Evolutionary conservation across 352 stramenopile genomes (phyloP).

Genomic region (Labyrinthula sp.): DNA sequence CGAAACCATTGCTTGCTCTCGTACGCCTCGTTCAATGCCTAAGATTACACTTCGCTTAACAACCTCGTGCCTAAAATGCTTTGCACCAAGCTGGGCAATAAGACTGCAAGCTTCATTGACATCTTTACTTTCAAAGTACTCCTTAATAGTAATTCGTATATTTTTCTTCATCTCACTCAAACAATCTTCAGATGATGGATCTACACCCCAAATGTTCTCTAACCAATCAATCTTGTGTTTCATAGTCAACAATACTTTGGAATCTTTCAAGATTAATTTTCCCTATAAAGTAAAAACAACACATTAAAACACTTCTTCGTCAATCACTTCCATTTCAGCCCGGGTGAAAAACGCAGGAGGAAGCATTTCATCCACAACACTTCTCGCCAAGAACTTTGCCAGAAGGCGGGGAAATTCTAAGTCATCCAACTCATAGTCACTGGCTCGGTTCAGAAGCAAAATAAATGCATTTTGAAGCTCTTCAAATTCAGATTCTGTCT

Average conservation of each 20-base stretch:
- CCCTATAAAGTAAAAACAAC: too few relatives aligned
- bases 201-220: conserved; percentile 81
- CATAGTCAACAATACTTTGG: conserved; percentile 80
- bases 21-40: conserved; percentile 18
- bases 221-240: conserved; percentile 80
- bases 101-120: conserved; percentile 19
- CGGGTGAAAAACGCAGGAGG: conserved; percentile 88
- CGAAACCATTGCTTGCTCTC: conserved; percentile 27
- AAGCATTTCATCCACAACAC: conserved; percentile 92
- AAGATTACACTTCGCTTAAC: conserved; percentile 29
- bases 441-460: conserved; percentile 72
- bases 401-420: conserved; percentile 44
- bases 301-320: conserved; percentile 39
- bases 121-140: conserved; percentile 28
- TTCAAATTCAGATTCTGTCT: too few relatives aligned
- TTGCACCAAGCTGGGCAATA: conserved; percentile 10
- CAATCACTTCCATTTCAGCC: conserved; percentile 70
- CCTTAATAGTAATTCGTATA: conserved; percentile 47
- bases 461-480: conserved; percentile 64
- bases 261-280: conserved; percentile 82
- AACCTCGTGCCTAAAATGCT: conserved; percentile 31
- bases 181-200: conserved; percentile 49
- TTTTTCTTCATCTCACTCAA: conserved; percentile 76
- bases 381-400: conserved; percentile 71
- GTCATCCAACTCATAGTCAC: conserved; percentile 86